Evolutionary conservation across 176 grass and related monocot species (phyloP).

Genomic region (Lolium rigidum): DNA sequence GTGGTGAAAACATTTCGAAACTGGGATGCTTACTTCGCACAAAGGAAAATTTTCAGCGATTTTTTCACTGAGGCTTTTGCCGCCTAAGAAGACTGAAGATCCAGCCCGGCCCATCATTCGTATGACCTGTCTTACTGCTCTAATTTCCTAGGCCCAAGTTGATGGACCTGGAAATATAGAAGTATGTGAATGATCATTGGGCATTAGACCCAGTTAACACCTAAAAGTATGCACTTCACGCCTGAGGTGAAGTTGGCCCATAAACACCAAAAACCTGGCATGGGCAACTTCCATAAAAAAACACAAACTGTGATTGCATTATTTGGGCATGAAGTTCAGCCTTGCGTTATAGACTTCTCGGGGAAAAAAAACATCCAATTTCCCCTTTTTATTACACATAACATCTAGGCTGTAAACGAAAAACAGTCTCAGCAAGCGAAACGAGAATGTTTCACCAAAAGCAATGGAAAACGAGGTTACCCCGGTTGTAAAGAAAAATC

Average conservation of each 20-base stretch:
- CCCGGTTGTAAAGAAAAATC: not conserved
- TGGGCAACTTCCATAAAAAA: not conserved
- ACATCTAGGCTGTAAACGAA: not conserved
- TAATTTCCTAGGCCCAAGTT: not conserved
- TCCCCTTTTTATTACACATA: too few relatives aligned
- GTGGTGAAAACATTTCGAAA: too few relatives aligned
- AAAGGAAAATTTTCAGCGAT: not conserved
- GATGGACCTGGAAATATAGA: not conserved
- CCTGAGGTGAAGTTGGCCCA: not conserved
- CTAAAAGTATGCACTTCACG: not conserved
- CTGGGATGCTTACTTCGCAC: too few relatives aligned
- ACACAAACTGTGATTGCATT: too few relatives aligned
- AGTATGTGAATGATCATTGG: not conserved
- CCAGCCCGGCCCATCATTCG: not conserved
- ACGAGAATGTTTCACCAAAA: constrained; percentile 14
- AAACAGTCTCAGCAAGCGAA: not conserved
- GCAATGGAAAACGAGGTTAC: not conserved
- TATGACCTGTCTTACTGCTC: not conserved
- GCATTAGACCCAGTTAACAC: not conserved
- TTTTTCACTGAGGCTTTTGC: not conserved
- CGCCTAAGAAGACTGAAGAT: not conserved
- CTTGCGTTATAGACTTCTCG: too few relatives aligned
- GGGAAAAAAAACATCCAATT: too few relatives aligned
- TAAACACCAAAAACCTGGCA: not conserved
- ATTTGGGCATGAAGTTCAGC: not conserved